phyloP scores from a whole-genome alignment of 2,329 filamentous ascomycete species.

The Penicillium concentricum region DNA sequence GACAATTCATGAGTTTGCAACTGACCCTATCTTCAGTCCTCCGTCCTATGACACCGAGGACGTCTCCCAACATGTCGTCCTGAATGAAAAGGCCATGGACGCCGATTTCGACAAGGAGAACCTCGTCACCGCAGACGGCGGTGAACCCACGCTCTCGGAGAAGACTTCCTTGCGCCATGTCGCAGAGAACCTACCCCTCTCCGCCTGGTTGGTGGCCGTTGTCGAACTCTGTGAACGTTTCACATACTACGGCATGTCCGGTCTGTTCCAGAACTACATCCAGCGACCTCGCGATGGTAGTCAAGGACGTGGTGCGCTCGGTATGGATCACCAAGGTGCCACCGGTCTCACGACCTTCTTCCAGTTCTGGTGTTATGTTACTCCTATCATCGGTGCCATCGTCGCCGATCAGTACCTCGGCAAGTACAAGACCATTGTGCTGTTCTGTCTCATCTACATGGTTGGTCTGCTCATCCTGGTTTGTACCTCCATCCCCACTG shows the following conservation, averaged over 20 bases:
- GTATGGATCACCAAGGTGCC: slow-evolving; percentile 46
- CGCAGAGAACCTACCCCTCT: slow-evolving; percentile 55
- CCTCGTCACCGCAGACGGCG: slow-evolving; percentile 45
- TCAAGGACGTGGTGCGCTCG: slow-evolving; percentile 42
- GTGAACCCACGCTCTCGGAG: slow-evolving; percentile 55
- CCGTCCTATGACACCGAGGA: slow-evolving; percentile 21
- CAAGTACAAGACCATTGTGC: slow-evolving; percentile 59
- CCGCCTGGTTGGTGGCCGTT: slow-evolving; percentile 57
- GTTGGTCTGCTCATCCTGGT: slow-evolving; percentile 56
- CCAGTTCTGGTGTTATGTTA: slow-evolving; percentile 57
- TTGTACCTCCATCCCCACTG: slow-evolving; percentile 53
- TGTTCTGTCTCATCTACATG: slow-evolving; percentile 60
- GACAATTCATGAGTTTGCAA: not conserved
- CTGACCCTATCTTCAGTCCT: slow-evolving; percentile 13
- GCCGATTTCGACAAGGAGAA: slow-evolving; percentile 31
- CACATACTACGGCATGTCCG: slow-evolving; percentile 57
- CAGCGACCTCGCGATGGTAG: slow-evolving; percentile 42
- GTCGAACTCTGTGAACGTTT: slow-evolving; percentile 60
- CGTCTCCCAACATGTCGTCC: slow-evolving; percentile 12
- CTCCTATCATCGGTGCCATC: slow-evolving; percentile 59
- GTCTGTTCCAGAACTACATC: slow-evolving; percentile 59
- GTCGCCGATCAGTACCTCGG: slow-evolving; percentile 62
- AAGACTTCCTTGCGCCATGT: slow-evolving; percentile 52
- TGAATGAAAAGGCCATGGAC: slow-evolving; percentile 28
- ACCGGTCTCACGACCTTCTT: slow-evolving; percentile 55